These are phyloP conservation scores for Bombardia bombarda DNA, from an alignment of 495 filamentous ascomycete genomes.

Conservation along the genomic window DNA sequence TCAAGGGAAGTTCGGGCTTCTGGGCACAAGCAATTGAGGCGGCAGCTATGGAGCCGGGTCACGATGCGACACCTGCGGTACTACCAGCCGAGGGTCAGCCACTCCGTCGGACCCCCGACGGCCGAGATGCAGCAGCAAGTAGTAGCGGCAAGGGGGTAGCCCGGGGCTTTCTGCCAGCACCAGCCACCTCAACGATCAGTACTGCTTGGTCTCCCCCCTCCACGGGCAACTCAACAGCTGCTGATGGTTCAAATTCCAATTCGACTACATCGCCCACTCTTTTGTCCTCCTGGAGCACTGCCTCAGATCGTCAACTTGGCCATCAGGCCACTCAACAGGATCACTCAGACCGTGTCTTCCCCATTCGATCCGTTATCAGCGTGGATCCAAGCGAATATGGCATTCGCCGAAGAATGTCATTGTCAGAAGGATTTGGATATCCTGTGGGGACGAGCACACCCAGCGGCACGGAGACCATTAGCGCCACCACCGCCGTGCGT, in stretches of 20 bases:
- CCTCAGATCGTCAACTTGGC: conserved; percentile 18
- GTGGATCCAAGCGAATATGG: conserved; percentile 47
- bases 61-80: not conserved
- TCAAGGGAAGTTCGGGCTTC: too few relatives aligned
- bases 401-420: conserved; percentile 10
- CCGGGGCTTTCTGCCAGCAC: not conserved
- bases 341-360: conserved; percentile 63
- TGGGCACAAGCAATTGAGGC: too few relatives aligned
- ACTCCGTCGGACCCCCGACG: not conserved
- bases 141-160: not conserved
- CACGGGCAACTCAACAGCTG: not conserved
- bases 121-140: not conserved
- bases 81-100: not conserved
- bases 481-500: not conserved
- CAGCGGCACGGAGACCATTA: not conserved
- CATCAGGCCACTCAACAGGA: conserved; percentile 21
- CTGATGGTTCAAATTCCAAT: too few relatives aligned
- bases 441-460: not conserved
- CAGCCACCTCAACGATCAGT: not conserved
- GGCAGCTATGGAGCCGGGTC: conserved; percentile 2
- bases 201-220: too few relatives aligned
- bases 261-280: not conserved
- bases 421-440: conserved; percentile 9
- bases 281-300: conserved; percentile 19
- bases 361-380: conserved; percentile 73